phyloP scores from a whole-genome alignment of 1,284 basidiomycete genomes.

The Fomitiporia mediterranea region DNA sequence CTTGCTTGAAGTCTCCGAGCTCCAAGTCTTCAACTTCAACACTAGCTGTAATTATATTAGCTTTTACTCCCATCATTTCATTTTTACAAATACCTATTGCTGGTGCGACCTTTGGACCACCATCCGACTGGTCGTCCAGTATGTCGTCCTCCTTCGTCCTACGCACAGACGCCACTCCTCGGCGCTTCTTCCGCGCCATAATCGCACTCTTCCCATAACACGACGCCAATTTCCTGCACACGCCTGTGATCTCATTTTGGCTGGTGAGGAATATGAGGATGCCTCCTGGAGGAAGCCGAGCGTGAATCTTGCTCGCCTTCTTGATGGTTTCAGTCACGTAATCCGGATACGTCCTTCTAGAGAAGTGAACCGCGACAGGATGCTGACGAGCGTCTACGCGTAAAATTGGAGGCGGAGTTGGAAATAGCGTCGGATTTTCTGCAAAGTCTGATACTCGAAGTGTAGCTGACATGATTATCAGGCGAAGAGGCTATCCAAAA shows the following conservation, averaged over 20 bases:
- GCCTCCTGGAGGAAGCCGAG: conserved; percentile 65
- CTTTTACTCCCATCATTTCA: not conserved
- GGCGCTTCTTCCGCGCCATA: conserved; percentile 43
- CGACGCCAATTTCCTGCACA: conserved; percentile 71
- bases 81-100: conserved; percentile 39
- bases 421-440: conserved; percentile 81
- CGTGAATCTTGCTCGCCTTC: conserved; percentile 81
- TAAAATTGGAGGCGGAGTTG: conserved; percentile 83
- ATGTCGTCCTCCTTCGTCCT: conserved; percentile 22
- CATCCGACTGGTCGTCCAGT: conserved; percentile 16
- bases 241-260: conserved; percentile 68
- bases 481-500: conserved; percentile 70
- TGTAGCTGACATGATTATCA: conserved; percentile 99
- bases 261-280: conserved; percentile 75
- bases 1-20: conserved; percentile 43
- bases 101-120: conserved; percentile 34
- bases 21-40: conserved; percentile 85
- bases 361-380: conserved; percentile 95
- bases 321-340: conserved; percentile 90
- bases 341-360: conserved; percentile 78
- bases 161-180: conserved; percentile 30
- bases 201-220: conserved; percentile 71
- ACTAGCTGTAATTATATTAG: conserved; percentile 33
- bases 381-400: conserved; percentile 89
- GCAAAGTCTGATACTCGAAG: conserved; percentile 93